A percentile compares a stretch with the other conserved stretches of the same genome.
Evolutionary conservation across 2,329 filamentous ascomycete genomes (phyloP).

Genomic region (Pseudohalonectria lignicola): DNA sequence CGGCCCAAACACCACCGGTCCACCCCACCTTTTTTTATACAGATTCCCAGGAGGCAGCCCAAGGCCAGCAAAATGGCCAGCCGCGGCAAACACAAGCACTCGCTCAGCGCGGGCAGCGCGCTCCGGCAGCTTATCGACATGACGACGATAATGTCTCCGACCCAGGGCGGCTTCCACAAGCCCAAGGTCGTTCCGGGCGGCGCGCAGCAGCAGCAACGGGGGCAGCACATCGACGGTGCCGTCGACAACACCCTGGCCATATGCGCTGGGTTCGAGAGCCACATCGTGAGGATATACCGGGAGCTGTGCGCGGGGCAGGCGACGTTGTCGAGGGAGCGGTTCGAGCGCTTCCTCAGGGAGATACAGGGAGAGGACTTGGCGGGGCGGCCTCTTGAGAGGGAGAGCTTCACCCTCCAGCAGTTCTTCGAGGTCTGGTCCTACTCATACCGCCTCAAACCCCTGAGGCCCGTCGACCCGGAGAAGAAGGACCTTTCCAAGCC

Average conservation of each 20-base stretch:
- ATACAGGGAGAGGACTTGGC: slow-evolving; percentile 33
- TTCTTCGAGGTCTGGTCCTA: slow-evolving; percentile 39
- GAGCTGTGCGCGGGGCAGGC: slow-evolving; percentile 23
- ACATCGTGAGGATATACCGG: slow-evolving; percentile 36
- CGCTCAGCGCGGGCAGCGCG: slow-evolving; percentile 1
- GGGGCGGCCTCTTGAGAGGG: slow-evolving; percentile 21
- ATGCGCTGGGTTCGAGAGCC: slow-evolving; percentile 21
- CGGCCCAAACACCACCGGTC: no score
- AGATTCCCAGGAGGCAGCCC: neutral
- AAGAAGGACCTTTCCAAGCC: slow-evolving; percentile 53
- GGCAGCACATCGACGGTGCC: slow-evolving; percentile 8
- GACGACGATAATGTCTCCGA: slow-evolving; percentile 18
- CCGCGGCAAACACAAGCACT: slow-evolving; percentile 2
- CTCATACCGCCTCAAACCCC: slow-evolving; percentile 27
- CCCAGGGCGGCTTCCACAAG: slow-evolving; percentile 14
- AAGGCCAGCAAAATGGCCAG: slow-evolving; percentile 1
- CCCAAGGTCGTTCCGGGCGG: no score
- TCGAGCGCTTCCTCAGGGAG: slow-evolving; percentile 36
- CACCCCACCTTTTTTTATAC: neutral
- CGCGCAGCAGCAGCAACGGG: no score
- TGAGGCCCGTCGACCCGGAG: slow-evolving; percentile 15
- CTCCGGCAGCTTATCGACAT: slow-evolving; percentile 9
- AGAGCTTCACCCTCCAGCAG: slow-evolving; percentile 32
- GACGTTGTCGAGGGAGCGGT: slow-evolving; percentile 23
- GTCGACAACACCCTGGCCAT: slow-evolving; percentile 6